phyloP scores from a whole-genome alignment of 257 asterid genomes.

The Striga asiatica region DNA sequence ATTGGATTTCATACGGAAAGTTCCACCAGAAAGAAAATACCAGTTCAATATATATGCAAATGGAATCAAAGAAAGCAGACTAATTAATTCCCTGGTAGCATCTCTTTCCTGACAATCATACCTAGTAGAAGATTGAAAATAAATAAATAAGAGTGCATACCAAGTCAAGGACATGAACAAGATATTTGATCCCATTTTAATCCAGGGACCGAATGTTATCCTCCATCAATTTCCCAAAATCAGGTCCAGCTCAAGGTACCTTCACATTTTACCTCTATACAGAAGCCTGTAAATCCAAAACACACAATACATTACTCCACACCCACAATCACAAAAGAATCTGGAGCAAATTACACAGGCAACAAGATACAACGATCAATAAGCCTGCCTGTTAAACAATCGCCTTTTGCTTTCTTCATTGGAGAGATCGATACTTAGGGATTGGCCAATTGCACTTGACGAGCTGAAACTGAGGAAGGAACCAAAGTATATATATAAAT shows the following conservation, averaged over 20 bases:
- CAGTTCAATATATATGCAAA: too few relatives aligned
- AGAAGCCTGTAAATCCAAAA: conserved; percentile 39
- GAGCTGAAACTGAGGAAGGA: conserved; percentile 39
- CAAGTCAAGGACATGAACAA: conserved; percentile 72
- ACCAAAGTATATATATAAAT: too few relatives aligned
- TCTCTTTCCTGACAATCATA: too few relatives aligned
- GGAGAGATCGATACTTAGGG: conserved; percentile 47
- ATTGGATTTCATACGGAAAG: too few relatives aligned
- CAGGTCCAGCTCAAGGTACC: conserved; percentile 81
- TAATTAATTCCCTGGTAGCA: conserved; percentile 1
- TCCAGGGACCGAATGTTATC: conserved; percentile 67
- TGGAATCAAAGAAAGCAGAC: neutral
- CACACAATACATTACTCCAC: neutral
- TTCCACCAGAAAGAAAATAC: too few relatives aligned
- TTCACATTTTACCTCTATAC: conserved; percentile 87
- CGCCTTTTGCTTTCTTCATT: conserved; percentile 69
- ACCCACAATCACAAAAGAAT: neutral
- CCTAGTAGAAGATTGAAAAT: too few relatives aligned
- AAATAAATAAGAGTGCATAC: conserved; percentile 20
- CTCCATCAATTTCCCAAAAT: conserved; percentile 88
- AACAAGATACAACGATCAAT: neutral
- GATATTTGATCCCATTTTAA: conserved; percentile 53
- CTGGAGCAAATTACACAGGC: neutral
- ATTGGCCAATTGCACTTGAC: conserved; percentile 22
- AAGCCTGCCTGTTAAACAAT: conserved; percentile 50